These are phyloP conservation scores for Verticillium klebahnii DNA, from an alignment of 2,329 filamentous ascomycete genomes.

Conservation along the genomic window DNA sequence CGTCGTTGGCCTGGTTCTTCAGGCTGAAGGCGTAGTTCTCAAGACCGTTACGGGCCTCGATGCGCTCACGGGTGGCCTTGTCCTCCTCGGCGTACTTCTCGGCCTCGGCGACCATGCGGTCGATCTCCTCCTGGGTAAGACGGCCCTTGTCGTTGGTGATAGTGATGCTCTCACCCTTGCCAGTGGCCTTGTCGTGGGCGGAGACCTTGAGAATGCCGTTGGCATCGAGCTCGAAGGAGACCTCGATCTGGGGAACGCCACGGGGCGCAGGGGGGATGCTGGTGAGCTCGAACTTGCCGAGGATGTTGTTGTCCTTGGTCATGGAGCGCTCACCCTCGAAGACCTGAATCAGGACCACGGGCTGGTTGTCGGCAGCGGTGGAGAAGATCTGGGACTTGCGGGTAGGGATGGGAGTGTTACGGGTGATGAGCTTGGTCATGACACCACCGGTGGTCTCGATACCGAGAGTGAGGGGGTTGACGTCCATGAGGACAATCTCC, in stretches of 20 bases:
- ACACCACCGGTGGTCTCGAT: conserved; percentile 97
- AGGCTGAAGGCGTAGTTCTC: conserved; percentile 99
- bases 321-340: conserved; percentile 90
- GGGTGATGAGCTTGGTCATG: conserved; percentile 94
- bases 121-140: conserved; percentile 92
- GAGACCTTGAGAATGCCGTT: conserved; percentile 98
- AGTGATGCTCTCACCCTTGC: conserved; percentile 95
- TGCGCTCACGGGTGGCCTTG: conserved; percentile 95
- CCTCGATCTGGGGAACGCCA: conserved; percentile 96
- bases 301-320: conserved; percentile 95
- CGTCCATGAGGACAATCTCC: conserved; percentile 91
- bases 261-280: conserved; percentile 92
- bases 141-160: conserved; percentile 99
- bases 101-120: conserved; percentile 97
- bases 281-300: conserved; percentile 97
- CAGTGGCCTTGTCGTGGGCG: conserved; percentile 95
- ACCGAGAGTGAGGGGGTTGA: conserved; percentile 93
- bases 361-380: conserved; percentile 94
- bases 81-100: conserved; percentile 99
- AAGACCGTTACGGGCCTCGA: conserved; percentile 91
- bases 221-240: conserved; percentile 95
- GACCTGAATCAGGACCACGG: conserved; percentile 90
- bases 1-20: conserved; percentile 98
- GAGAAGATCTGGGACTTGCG: conserved; percentile 98
- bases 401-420: conserved; percentile 91